Evolutionary conservation across 1,139 yeast genomes (phyloP).

Genomic region (Protomyces lactucae-debilis): DNA sequence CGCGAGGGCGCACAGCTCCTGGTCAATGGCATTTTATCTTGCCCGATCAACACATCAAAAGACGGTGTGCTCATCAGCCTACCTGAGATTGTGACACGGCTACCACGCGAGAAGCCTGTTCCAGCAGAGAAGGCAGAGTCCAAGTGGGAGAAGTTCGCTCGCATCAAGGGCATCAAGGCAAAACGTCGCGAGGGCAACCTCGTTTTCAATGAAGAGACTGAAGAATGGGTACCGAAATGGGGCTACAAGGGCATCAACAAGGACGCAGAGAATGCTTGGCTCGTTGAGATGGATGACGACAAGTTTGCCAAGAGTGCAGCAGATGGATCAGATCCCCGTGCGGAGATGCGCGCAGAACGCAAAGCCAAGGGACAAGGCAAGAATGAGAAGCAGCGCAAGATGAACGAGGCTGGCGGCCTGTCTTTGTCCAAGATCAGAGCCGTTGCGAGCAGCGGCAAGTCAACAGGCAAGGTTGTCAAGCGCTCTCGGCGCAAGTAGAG

Average conservation of each 20-base stretch:
- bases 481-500: conserved; percentile 15
- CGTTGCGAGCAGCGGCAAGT: conserved; percentile 1
- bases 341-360: conserved; percentile 37
- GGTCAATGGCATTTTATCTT: conserved; percentile 80
- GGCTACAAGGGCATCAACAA: conserved; percentile 94
- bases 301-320: conserved; percentile 20
- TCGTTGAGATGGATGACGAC: conserved; percentile 85
- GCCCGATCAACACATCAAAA: conserved; percentile 72
- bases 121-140: conserved; percentile 91
- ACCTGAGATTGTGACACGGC: conserved; percentile 74
- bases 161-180: conserved; percentile 86
- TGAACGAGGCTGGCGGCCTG: conserved; percentile 2
- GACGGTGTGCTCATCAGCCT: conserved; percentile 75
- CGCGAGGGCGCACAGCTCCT: conserved; percentile 91
- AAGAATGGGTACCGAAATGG: conserved; percentile 98
- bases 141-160: conserved; percentile 96
- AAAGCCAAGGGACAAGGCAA: conserved; percentile 23
- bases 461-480: conserved; percentile 24
- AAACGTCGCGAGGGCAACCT: conserved; percentile 78
- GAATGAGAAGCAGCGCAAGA: conserved; percentile 6
- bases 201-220: conserved; percentile 81
- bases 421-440: conserved; percentile 1
- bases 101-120: conserved; percentile 92
- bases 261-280: conserved; percentile 83
- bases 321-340: conserved; percentile 25